Evolutionary conservation across 305 asterid species (phyloP), one percentile per base, ranked within the genome.

Genomic region (Fraxinus greggii): DNA sequence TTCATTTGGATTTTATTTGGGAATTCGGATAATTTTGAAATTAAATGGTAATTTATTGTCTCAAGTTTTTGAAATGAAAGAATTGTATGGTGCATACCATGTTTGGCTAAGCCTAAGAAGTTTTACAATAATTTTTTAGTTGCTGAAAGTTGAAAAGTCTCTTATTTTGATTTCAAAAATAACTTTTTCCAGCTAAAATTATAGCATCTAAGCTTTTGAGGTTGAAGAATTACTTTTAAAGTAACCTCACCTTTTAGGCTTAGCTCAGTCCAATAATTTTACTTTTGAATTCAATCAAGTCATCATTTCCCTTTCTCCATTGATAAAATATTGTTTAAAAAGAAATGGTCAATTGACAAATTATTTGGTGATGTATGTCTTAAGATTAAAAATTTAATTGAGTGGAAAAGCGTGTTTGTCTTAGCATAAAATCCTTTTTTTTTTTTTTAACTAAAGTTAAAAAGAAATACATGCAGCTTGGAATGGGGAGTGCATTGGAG

Each of bases 401-500:
- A 45, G 56, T 13, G 56, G 15, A 48, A 48, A 48, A 48, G 21
- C 59, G 21, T 48, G 21, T 48, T 15, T 48, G 59, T 15, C 59
- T 48, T 15, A 15, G 61, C 61, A 48, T 15, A 17, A 48, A 48
- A 48, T 13, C 56, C 7, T 4, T 15, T 40, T 42, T 10, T 2
- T 1, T 4, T 4, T 35, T 5, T 45, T 3, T 12, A 15, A 48
- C 54, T 42, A 15, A 15, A 3, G 7, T 15, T 15, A 48, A 4
- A 17, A 40, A 29, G 63, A 19, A 72, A 70, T 75, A 4, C 61
- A 10, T 56, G 91, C 89, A 93, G 98, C 81, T 92, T 78, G 98
- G 98, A 76, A 92, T 93, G 97, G 98, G 97, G 54, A 93, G 98
- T 84, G 98, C 98, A 38, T 54, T 93, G 81, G 97, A 93, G 84